Percentiles rank a stretch among this genome's conserved stretches.
Evolutionary conservation across 1,284 basidiomycete species (phyloP).

Genomic region (Sporisorium exsertum): DNA sequence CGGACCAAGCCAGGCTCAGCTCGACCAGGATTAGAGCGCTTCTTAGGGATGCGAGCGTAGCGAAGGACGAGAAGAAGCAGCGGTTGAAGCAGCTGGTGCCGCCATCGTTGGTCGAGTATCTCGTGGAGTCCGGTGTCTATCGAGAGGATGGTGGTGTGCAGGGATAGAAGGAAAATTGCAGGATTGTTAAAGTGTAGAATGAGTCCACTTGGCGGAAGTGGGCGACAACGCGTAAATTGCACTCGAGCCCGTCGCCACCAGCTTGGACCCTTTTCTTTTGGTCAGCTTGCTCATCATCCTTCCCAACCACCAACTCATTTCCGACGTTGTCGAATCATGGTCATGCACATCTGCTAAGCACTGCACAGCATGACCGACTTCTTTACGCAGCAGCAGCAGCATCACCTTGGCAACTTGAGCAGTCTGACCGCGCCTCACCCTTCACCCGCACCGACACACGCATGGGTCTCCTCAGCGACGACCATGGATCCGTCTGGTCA

Average conservation of each 20-base stretch:
- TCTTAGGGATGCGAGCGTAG: slow-evolving; percentile 18
- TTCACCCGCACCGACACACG: not conserved
- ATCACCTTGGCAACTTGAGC: not conserved
- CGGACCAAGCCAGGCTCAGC: slow-evolving; percentile 40
- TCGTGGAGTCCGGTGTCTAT: slow-evolving; percentile 43
- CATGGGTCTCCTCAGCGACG: not conserved
- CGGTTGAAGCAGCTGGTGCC: slow-evolving; percentile 42
- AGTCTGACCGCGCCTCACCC: not conserved
- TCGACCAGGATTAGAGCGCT: slow-evolving; percentile 49
- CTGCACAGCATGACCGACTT: slow-evolving; percentile 16
- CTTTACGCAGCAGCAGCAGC: slow-evolving; percentile 13
- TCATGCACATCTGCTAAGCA: not conserved
- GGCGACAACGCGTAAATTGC: slow-evolving; percentile 20
- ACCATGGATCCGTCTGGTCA: slow-evolving; percentile 1
- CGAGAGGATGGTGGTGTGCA: not conserved
- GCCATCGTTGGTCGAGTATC: slow-evolving; percentile 44
- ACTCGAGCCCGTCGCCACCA: not conserved
- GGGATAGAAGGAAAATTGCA: not conserved
- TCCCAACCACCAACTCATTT: not conserved
- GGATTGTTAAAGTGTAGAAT: slow-evolving; percentile 14
- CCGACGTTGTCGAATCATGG: too few relatives aligned
- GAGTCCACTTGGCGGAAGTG: slow-evolving; percentile 3
- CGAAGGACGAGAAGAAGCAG: slow-evolving; percentile 8
- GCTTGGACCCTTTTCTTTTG: slow-evolving; percentile 13
- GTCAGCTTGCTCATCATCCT: slow-evolving; percentile 9